A percentile compares a stretch with the other conserved stretches of the same genome.
Evolutionary conservation across 768 basidiomycete species (phyloP).

Genomic region (Xanthoconium stramineum): DNA sequence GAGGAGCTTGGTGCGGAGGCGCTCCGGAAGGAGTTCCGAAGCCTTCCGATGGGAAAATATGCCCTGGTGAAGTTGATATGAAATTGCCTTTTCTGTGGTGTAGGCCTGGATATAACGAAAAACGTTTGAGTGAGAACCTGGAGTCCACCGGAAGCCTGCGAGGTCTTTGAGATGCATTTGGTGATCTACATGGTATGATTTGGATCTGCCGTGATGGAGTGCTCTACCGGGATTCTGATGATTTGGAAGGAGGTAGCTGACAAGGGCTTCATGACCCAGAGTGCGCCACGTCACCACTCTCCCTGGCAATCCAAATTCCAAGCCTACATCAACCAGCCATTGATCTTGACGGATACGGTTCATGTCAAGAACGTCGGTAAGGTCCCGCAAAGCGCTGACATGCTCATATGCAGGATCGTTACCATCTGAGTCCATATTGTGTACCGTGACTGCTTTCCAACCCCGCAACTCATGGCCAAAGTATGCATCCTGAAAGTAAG

Average conservation of each 20-base stretch:
- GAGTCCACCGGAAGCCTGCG: neutral
- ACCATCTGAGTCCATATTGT: neutral
- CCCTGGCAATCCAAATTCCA: neutral
- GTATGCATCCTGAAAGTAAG: slow-evolving; percentile 1
- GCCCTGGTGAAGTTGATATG: slow-evolving; percentile 10
- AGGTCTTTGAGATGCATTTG: slow-evolving; percentile 10
- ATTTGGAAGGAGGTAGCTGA: neutral
- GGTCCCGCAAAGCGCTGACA: neutral
- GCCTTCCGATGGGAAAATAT: neutral
- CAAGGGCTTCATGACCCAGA: neutral
- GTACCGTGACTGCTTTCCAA: slow-evolving; percentile 6
- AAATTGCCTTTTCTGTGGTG: slow-evolving; percentile 2
- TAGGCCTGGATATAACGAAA: slow-evolving; percentile 6
- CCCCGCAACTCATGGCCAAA: slow-evolving; percentile 9
- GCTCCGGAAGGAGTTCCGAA: neutral
- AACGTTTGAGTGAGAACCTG: neutral
- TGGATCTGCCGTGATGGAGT: rapidly evolving
- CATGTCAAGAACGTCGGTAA: neutral
- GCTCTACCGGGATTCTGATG: neutral
- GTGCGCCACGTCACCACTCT: neutral
- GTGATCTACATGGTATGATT: neutral
- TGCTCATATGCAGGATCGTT: neutral
- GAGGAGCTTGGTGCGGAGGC: neutral
- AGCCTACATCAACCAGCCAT: neutral
- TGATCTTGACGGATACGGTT: neutral